phyloP scores from a whole-genome alignment of 176 grass and related monocot genomes.

The Phragmites australis region DNA sequence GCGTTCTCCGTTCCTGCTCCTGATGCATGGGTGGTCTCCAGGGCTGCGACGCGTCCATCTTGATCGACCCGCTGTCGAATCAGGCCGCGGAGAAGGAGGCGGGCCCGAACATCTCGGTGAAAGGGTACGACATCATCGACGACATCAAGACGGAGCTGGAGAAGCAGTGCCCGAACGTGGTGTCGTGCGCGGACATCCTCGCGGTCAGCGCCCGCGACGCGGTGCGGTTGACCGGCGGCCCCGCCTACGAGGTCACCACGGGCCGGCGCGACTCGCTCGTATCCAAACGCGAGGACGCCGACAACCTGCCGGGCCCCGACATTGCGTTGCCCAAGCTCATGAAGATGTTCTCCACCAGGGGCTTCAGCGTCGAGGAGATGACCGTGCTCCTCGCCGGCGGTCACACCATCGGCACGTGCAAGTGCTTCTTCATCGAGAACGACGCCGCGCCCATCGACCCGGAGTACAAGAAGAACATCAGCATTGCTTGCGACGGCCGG shows the following conservation, averaged over 20 bases:
- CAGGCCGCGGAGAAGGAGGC: conserved; percentile 59
- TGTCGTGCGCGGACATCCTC: conserved; percentile 82
- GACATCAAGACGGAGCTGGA: conserved; percentile 65
- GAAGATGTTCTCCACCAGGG: conserved; percentile 31
- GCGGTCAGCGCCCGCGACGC: conserved; percentile 36
- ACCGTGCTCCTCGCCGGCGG: conserved; percentile 56
- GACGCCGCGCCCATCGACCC: conserved; percentile 49
- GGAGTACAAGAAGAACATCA: conserved; percentile 27
- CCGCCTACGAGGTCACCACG: conserved; percentile 30
- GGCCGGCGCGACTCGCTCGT: conserved; percentile 54
- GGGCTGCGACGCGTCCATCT: conserved; percentile 79
- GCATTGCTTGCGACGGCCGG: conserved; percentile 31
- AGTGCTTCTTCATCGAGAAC: conserved; percentile 60
- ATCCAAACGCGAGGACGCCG: conserved; percentile 56
- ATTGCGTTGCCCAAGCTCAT: conserved; percentile 39
- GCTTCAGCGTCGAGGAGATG: conserved; percentile 53
- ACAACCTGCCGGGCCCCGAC: conserved; percentile 52
- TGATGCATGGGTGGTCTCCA: not conserved
- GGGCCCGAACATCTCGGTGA: conserved; percentile 53
- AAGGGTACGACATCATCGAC: conserved; percentile 68
- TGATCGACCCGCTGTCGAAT: conserved; percentile 64
- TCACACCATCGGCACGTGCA: conserved; percentile 58
- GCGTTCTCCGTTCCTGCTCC: not conserved
- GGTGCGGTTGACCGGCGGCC: conserved; percentile 47
- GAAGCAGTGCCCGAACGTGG: conserved; percentile 50